phyloP scores from a whole-genome alignment of 441 rosid genomes.

The Aleurites moluccanus region DNA sequence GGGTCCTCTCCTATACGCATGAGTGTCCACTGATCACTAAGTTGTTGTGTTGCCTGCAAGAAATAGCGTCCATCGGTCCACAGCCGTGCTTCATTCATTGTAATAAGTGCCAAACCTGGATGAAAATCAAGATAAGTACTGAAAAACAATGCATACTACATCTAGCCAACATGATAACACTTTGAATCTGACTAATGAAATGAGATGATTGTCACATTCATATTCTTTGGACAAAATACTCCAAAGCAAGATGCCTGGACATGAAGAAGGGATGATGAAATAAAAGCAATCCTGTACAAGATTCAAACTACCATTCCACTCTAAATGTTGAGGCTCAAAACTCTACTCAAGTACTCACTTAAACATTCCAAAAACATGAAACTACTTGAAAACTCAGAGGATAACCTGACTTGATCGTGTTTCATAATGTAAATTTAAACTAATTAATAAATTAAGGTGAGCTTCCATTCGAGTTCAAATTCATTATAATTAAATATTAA shows the following conservation, averaged over 20 bases:
- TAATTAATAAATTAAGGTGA: too few relatives aligned
- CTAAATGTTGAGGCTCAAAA: neutral
- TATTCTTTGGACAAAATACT: neutral
- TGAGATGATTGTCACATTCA: neutral
- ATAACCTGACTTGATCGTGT: too few relatives aligned
- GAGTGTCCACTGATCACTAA: slow-evolving; percentile 77
- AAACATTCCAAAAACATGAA: too few relatives aligned
- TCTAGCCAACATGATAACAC: neutral
- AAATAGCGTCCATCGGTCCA: slow-evolving; percentile 98
- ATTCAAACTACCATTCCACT: neutral
- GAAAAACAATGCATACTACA: neutral
- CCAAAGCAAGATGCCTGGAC: neutral
- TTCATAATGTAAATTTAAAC: too few relatives aligned
- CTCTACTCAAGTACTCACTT: too few relatives aligned
- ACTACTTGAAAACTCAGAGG: too few relatives aligned
- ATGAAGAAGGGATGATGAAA: neutral
- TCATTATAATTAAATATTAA: too few relatives aligned
- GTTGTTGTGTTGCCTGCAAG: slow-evolving; percentile 79
- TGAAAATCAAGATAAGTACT: neutral
- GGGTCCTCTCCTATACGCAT: slow-evolving; percentile 98
- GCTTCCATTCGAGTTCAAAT: too few relatives aligned
- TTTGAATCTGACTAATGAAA: neutral
- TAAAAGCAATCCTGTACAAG: neutral
- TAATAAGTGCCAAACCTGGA: slow-evolving; percentile 80
- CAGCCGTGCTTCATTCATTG: slow-evolving; percentile 64